Conservation (phyloP, 179 eudicot genomes). For the Spergularia azorica region DNA sequence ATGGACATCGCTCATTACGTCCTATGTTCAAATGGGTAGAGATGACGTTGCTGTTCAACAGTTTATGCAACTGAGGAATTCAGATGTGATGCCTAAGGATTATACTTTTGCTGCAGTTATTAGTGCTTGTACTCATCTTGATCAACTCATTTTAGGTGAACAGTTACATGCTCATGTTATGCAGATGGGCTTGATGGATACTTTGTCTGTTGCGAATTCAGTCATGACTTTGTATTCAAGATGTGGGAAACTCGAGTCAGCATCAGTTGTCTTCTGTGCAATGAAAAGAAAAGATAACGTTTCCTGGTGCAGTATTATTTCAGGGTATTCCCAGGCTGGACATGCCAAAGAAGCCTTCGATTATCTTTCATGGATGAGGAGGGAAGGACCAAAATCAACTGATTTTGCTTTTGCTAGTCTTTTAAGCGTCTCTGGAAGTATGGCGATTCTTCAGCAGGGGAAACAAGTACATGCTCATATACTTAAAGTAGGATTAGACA, state of each 20-base stretch:
- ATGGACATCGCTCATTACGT: conserved; percentile 74
- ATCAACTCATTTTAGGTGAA: conserved; percentile 53
- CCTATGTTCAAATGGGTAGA: conserved; percentile 71
- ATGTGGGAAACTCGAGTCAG: conserved; percentile 52
- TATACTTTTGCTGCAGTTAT: conserved; percentile 81
- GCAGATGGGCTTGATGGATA: conserved; percentile 43
- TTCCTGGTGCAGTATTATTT: conserved; percentile 89
- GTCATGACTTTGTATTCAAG: conserved; percentile 75
- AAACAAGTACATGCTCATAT: conserved; percentile 78
- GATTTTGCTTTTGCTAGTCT: conserved; percentile 80
- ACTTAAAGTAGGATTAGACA: conserved; percentile 61
- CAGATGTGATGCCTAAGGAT: conserved; percentile 65
- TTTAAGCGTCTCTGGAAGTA: conserved; percentile 68
- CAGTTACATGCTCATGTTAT: conserved; percentile 72
- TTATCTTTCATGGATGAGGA: conserved; percentile 65
- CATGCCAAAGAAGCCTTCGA: conserved; percentile 68
- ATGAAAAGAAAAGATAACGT: conserved; percentile 65
- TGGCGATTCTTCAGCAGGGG: conserved; percentile 89
- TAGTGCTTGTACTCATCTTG: conserved; percentile 62
- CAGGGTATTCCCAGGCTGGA: conserved; percentile 79
- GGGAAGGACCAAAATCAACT: conserved; percentile 74
- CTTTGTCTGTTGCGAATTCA: conserved; percentile 78
- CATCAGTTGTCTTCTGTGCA: conserved; percentile 50
- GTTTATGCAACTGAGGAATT: conserved; percentile 58
- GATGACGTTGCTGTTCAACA: conserved; percentile 49